Percentiles rank a stretch among this genome's conserved stretches.
Evolutionary conservation across 2,329 filamentous ascomycete species (phyloP).

Genomic region (Aspergillus aculeatus): DNA sequence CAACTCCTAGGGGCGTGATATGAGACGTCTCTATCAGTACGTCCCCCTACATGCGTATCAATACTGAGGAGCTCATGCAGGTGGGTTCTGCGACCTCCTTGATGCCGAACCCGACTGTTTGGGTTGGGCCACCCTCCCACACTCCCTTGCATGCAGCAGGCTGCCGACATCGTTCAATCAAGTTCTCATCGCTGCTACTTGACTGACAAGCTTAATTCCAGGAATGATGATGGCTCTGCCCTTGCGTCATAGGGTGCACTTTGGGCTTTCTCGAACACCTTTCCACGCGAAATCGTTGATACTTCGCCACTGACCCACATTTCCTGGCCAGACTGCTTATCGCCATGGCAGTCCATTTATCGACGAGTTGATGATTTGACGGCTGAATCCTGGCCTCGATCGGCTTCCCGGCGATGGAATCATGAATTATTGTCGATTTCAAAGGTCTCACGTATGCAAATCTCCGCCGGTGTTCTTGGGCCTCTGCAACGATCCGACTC

Average conservation of each 20-base stretch:
- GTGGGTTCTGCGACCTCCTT: conserved; percentile 1
- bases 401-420: not conserved
- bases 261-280: conserved; percentile 2
- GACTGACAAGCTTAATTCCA: conserved; percentile 6
- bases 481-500: not conserved
- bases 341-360: not conserved
- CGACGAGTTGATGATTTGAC: not conserved
- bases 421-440: not conserved
- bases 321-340: not conserved
- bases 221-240: conserved; percentile 2
- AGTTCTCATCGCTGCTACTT: not conserved
- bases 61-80: not conserved
- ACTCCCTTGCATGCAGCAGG: conserved; percentile 8
- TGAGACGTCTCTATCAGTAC: not conserved
- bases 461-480: not conserved
- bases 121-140: conserved; percentile 4
- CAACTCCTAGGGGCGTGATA: not conserved
- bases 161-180: conserved; percentile 3
- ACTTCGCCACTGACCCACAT: not conserved
- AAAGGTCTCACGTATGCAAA: not conserved
- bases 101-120: conserved; percentile 7
- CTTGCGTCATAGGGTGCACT: conserved; percentile 6
- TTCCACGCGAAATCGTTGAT: conserved; percentile 1
- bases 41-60: not conserved
- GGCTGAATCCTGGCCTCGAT: not conserved